These are phyloP conservation scores for Penicillium manginii DNA, from an alignment of 495 filamentous ascomycete species.

Conservation along the genomic window DNA sequence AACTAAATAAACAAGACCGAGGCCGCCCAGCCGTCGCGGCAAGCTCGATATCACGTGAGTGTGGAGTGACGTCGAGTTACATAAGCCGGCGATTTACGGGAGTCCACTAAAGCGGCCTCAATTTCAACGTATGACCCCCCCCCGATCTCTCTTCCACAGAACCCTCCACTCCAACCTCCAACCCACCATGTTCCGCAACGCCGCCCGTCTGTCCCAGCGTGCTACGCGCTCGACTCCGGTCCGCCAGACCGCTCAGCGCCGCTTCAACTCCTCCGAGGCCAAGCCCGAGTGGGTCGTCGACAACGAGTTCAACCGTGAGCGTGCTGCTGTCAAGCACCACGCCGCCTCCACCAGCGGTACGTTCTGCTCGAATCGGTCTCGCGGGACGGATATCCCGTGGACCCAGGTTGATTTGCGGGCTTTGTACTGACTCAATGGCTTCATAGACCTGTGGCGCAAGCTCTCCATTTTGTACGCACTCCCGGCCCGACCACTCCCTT, in stretches of 20 bases:
- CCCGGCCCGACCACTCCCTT: background rate
- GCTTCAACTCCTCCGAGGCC: conserved; percentile 62
- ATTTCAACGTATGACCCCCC: conserved; percentile 38
- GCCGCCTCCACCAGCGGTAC: conserved; percentile 77
- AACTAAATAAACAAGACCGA: background rate
- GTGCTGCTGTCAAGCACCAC: conserved; percentile 82
- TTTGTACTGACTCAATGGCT: conserved; percentile 40
- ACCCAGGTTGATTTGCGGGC: background rate
- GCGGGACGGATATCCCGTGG: conserved; percentile 2
- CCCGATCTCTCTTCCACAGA: conserved; percentile 18
- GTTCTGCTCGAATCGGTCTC: conserved; percentile 30
- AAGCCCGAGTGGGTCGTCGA: conserved; percentile 60
- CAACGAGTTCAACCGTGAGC: conserved; percentile 88
- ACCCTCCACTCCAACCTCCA: conserved; percentile 22
- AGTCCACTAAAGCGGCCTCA: conserved; percentile 43
- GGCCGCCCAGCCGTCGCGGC: conserved; percentile 1
- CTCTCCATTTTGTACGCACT: conserved; percentile 82
- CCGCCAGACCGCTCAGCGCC: conserved; percentile 66
- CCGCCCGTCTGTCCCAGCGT: conserved; percentile 63
- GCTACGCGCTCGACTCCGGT: conserved; percentile 58
- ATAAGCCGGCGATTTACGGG: conserved; percentile 50
- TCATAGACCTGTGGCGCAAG: conserved; percentile 87
- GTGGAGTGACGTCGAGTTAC: conserved; percentile 46
- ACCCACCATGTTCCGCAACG: conserved; percentile 64
- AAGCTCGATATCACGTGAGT: conserved; percentile 6